phyloP scores from a whole-genome alignment of 164 flowering plant genomes.

The Euptelea pleiosperma region DNA sequence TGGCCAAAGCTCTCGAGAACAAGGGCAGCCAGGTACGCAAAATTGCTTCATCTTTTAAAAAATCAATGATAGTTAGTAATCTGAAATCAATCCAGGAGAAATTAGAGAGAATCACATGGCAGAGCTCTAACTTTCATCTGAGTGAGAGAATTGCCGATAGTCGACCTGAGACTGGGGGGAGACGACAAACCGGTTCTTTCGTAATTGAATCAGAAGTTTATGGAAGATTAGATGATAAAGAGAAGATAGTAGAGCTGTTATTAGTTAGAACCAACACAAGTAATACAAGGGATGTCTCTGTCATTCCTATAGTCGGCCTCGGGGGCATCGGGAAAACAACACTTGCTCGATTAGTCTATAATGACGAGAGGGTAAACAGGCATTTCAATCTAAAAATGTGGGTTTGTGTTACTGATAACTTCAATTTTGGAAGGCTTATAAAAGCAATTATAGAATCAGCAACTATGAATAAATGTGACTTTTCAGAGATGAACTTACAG shows the following conservation, averaged over 20 bases:
- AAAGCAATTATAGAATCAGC: slow-evolving; percentile 10
- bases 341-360: slow-evolving; percentile 14
- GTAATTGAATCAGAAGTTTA: slow-evolving; percentile 14
- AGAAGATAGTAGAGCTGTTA: not conserved
- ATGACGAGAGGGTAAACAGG: not conserved
- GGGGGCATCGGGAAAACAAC: slow-evolving; percentile 24
- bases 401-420: slow-evolving; percentile 14
- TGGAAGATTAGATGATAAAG: slow-evolving; percentile 20
- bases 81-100: slow-evolving; percentile 8
- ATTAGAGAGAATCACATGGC: slow-evolving; percentile 17
- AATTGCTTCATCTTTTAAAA: no score
- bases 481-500: not conserved
- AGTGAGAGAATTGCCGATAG: not conserved
- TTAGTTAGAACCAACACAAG: not conserved
- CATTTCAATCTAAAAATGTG: slow-evolving; percentile 10
- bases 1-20: not conserved
- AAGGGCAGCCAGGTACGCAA: no score
- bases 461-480: not conserved
- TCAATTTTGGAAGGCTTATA: slow-evolving; percentile 5
- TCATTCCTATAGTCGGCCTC: slow-evolving; percentile 20
- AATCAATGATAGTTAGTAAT: no score
- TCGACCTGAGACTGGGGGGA: not conserved
- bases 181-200: slow-evolving; percentile 17
- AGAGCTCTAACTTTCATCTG: slow-evolving; percentile 9
- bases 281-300: not conserved